phyloP scores from a whole-genome alignment of 495 filamentous ascomycete species.

The Stereocaulon alpinum region DNA sequence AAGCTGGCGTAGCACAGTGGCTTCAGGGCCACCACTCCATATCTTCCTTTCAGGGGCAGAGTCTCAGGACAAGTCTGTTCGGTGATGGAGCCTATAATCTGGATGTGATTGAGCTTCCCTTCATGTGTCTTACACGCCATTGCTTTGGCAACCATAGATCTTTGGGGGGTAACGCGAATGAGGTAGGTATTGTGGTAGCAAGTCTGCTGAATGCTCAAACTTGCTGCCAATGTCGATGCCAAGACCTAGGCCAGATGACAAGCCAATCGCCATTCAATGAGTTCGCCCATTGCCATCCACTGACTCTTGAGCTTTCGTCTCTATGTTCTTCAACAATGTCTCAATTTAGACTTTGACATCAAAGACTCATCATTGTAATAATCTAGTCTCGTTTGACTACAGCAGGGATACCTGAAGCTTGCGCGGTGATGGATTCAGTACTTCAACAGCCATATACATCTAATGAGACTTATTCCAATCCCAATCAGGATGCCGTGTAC shows the following conservation, averaged over 20 bases:
- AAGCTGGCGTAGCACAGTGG: too few species aligned
- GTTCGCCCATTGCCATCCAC: background rate
- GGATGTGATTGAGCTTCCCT: too few species aligned
- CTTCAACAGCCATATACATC: background rate
- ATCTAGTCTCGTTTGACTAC: background rate
- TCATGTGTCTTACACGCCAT: too few species aligned
- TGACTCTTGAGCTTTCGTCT: background rate
- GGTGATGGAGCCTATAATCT: too few species aligned
- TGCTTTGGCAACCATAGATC: too few species aligned
- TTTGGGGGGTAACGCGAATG: background rate
- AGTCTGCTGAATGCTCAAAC: constrained; percentile 3
- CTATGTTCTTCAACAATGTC: background rate
- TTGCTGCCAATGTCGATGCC: constrained; percentile 10
- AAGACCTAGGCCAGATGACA: background rate
- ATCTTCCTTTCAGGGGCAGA: too few species aligned
- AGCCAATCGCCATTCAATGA: background rate
- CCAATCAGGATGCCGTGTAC: background rate
- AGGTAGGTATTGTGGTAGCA: background rate
- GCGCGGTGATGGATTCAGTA: background rate
- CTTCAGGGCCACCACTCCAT: too few species aligned
- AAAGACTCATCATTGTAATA: background rate
- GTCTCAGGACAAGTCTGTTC: too few species aligned
- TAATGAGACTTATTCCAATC: background rate
- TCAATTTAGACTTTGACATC: background rate
- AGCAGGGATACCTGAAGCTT: background rate